A percentile compares a stretch with the other conserved stretches of the same genome.
phyloP scores from a whole-genome alignment of 257 asterid genomes.

The Gentiana dahurica region DNA sequence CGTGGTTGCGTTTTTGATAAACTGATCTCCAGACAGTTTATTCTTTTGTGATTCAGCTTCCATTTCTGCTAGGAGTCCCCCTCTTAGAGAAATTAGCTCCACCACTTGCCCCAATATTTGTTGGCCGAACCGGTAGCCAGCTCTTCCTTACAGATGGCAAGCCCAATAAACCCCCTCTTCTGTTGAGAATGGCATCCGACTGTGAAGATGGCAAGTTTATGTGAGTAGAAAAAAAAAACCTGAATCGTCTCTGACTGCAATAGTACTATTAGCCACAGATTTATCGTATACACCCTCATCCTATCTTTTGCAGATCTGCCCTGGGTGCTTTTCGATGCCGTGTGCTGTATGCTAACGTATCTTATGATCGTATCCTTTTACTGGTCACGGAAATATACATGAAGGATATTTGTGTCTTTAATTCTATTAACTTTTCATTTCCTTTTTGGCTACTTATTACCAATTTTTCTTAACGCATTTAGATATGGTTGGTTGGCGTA shows the following conservation, averaged over 20 bases:
- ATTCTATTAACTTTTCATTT: conserved; percentile 7
- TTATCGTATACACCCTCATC: conserved; percentile 9
- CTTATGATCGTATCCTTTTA: conserved; percentile 63
- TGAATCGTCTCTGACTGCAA: conserved; percentile 9
- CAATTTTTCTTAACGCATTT: conserved; percentile 31
- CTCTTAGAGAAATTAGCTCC: conserved; percentile 87
- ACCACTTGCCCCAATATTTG: conserved; percentile 54
- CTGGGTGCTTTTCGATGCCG: conserved; percentile 75
- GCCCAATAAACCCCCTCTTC: conserved; percentile 67
- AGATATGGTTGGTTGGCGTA: conserved; percentile 99
- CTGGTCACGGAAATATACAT: conserved; percentile 1
- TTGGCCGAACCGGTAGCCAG: conserved; percentile 32
- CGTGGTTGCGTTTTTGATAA: conserved; percentile 12
- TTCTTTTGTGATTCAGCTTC: conserved; percentile 59
- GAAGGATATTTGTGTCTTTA: not conserved
- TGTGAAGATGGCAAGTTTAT: conserved; percentile 68
- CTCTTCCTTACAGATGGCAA: conserved; percentile 43
- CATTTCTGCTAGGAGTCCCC: conserved; percentile 70
- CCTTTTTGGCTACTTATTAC: conserved; percentile 13
- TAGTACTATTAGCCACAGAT: conserved; percentile 6
- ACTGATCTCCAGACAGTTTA: conserved; percentile 53
- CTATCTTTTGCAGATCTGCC: conserved; percentile 60
- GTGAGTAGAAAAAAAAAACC: conserved; percentile 29
- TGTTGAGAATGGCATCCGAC: conserved; percentile 74
- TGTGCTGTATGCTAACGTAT: conserved; percentile 78